Evolutionary conservation across 2,329 filamentous ascomycete species (phyloP), one percentile per base, ranked within the genome.

Genomic region (Sclerotinia glacialis): DNA sequence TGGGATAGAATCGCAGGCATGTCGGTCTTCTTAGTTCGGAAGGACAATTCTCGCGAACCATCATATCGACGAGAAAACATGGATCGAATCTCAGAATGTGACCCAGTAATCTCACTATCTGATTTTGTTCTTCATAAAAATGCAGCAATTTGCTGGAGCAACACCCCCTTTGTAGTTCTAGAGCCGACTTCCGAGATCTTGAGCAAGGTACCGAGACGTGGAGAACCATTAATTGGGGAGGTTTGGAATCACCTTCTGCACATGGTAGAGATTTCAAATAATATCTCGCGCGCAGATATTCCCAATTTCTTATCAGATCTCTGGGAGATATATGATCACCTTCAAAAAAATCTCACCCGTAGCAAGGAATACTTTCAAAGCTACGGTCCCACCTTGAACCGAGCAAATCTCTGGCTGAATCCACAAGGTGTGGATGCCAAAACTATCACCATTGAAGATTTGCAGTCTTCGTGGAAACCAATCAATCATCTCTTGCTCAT

Each of bases 171-270:
- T 59, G 52, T 68, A 2, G 9, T 52, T 37, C 53, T 68, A 21
- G 42, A 69, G 40, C 72, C 72, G 11, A 68, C 67, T 26, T 11
- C 9, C 55, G 64, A 71, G 28, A 59, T 71, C 18, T 49, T 72
- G 5, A 34, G 21, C 28, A 52, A 54, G 1, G 55, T 68, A 11
- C 5, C 28, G 7, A 54, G 21, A 21, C 26, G 52, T 5, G 67
- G 69, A 7, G 34, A 61, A 18, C 71, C 72, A 11, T 3, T n/a
- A 0, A 56, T 69, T 18, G 16, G 53, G 1, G 64, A 68, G 53
- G 71, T 74, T 7, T 72, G 67, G 69, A 63, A 49, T 50, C 70
- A 74, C 34, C 56, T 75, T 12, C n/a, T 72, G n/a, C 44, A 67
- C 26, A 49, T 74, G 64, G 68, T 67, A 23, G 31, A 67, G 5